Conservation (phyloP, 371 early-diverging fungal species). For the Circinella umbellata region DNA sequence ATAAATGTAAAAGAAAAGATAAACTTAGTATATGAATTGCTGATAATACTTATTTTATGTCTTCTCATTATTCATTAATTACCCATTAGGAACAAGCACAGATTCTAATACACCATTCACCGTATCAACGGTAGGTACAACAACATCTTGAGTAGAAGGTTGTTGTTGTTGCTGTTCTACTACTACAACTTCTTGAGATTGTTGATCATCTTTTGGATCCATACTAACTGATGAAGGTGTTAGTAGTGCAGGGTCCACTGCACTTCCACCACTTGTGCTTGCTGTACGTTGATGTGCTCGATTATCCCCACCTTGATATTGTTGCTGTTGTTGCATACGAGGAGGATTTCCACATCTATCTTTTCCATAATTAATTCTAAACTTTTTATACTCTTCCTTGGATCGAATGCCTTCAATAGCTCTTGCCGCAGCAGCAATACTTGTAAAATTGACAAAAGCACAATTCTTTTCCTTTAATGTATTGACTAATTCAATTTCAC, state of each 20-base stretch:
- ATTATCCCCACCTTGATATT: neutral
- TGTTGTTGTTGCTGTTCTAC: neutral
- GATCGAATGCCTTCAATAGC: slow-evolving; percentile 69
- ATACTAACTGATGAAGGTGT: neutral
- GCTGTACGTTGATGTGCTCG: neutral
- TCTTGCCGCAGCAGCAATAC: slow-evolving; percentile 70
- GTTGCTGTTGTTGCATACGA: slow-evolving; percentile 17
- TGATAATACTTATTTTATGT: too few relatives aligned
- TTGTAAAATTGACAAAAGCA: slow-evolving; percentile 85
- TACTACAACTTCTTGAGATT: neutral
- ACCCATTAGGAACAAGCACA: slow-evolving; percentile 16
- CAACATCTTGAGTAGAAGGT: neutral
- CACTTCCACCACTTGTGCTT: neutral
- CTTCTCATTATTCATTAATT: neutral
- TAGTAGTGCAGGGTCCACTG: neutral
- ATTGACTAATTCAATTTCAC: slow-evolving; percentile 81
- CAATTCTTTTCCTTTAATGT: slow-evolving; percentile 78
- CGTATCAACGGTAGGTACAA: neutral
- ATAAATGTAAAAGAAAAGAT: too few relatives aligned
- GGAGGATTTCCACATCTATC: slow-evolving; percentile 81
- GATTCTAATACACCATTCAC: slow-evolving; percentile 11
- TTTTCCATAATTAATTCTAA: slow-evolving; percentile 78
- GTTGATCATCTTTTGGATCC: neutral
- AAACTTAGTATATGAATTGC: too few relatives aligned
- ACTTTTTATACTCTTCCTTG: slow-evolving; percentile 60